Percentiles rank a stretch among this genome's conserved stretches.
Conservation (phyloP, 768 basidiomycete species). For the Suillus bovinus region DNA sequence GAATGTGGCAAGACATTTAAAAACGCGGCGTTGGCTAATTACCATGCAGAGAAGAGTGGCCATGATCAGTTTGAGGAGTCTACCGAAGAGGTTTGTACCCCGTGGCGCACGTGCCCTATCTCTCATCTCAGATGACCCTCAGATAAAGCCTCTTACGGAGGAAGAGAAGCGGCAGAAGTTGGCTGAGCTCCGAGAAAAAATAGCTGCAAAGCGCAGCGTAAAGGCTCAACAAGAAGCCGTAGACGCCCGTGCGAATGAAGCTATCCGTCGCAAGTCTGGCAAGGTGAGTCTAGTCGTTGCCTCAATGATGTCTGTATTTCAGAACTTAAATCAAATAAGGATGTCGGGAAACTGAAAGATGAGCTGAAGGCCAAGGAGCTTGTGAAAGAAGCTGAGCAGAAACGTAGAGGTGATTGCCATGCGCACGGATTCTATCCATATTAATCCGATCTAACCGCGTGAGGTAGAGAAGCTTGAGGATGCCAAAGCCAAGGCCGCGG, state of each 20-base stretch:
- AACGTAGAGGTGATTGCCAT: constrained; percentile 60
- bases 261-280: constrained; percentile 81
- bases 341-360: constrained; percentile 71
- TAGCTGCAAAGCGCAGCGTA: constrained; percentile 74
- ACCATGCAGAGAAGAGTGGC: constrained; percentile 92
- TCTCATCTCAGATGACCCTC: constrained; percentile 4
- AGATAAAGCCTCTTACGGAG: constrained; percentile 95
- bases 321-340: constrained; percentile 42
- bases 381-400: constrained; percentile 79
- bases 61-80: constrained; percentile 97
- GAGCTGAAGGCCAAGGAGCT: constrained; percentile 77
- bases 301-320: background rate
- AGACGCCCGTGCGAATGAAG: constrained; percentile 73
- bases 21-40: constrained; percentile 86
- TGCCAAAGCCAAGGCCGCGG: constrained; percentile 77
- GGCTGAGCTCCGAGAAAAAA: constrained; percentile 73
- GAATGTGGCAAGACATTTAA: constrained; percentile 85
- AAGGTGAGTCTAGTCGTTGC: constrained; percentile 47
- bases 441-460: background rate
- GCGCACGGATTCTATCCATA: too few relatives aligned
- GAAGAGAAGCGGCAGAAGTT: constrained; percentile 88
- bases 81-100: constrained; percentile 72
- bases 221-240: constrained; percentile 75
- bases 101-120: background rate
- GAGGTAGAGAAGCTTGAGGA: constrained; percentile 85